Percentiles rank a stretch among this genome's conserved stretches.
Conservation (phyloP, 73 alveolate genomes). For the Durusdinium trenchii region DNA sequence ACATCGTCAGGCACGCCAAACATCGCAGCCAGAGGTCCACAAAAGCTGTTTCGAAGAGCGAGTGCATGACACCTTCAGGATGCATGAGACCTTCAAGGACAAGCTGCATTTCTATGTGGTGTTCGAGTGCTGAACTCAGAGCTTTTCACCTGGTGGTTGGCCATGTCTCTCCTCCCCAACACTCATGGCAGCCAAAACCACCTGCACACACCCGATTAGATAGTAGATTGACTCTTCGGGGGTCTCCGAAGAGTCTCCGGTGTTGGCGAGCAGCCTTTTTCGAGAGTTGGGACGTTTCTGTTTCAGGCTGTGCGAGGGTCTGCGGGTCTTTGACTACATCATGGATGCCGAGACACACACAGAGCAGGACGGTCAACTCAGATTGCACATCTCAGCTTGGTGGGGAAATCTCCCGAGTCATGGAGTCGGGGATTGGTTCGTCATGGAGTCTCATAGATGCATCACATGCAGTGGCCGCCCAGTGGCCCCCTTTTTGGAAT, state of each 20-base stretch:
- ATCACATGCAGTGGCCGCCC: too few relatives aligned
- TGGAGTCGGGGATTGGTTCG: background rate
- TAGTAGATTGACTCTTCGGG: too few relatives aligned
- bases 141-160: background rate
- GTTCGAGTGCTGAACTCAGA: conserved; percentile 37
- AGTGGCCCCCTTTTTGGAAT: too few relatives aligned
- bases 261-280: too few relatives aligned
- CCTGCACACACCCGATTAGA: too few relatives aligned
- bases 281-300: too few relatives aligned
- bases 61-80: conserved; percentile 44
- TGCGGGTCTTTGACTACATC: conserved; percentile 84
- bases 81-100: conserved; percentile 94
- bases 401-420: background rate
- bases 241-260: too few relatives aligned
- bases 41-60: too few relatives aligned
- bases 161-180: too few relatives aligned
- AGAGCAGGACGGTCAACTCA: conserved; percentile 49
- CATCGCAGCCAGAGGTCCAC: too few relatives aligned
- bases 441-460: too few relatives aligned
- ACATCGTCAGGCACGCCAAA: conserved; percentile 22
- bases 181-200: background rate
- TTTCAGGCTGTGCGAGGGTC: conserved; percentile 75
- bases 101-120: conserved; percentile 84
- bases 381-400: background rate
- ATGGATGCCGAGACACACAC: conserved; percentile 87